Evolutionary conservation across 495 filamentous ascomycete species (phyloP).

Genomic region (Astrothelium macrocarpum): DNA sequence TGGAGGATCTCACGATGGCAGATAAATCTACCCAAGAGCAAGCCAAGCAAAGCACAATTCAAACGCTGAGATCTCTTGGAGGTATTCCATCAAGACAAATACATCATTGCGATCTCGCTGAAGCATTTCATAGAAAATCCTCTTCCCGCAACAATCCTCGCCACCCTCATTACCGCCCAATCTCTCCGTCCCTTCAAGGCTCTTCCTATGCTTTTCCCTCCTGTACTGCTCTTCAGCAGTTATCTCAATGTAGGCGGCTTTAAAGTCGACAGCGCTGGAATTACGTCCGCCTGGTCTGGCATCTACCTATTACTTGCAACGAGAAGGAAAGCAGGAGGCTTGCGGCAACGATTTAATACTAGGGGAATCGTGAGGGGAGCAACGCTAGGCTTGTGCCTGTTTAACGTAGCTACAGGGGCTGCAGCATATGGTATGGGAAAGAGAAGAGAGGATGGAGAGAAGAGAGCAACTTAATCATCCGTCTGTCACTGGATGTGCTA

Average conservation of each 20-base stretch:
- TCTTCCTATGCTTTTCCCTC: conserved; percentile 72
- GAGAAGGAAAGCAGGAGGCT: conserved; percentile 42
- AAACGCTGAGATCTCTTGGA: conserved; percentile 56
- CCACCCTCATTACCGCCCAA: conserved; percentile 68
- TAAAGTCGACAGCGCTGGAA: conserved; percentile 72
- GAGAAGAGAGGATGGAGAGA: conserved; percentile 23
- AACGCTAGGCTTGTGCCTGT: conserved; percentile 59
- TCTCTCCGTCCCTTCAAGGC: conserved; percentile 64
- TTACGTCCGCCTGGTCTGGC: conserved; percentile 77
- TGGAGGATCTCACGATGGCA: conserved; percentile 7
- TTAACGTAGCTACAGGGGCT: conserved; percentile 62
- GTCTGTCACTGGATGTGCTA: background rate
- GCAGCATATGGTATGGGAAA: conserved; percentile 56
- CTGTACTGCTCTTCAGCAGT: conserved; percentile 73
- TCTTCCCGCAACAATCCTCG: conserved; percentile 66
- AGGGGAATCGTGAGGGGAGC: conserved; percentile 61
- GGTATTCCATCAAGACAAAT: conserved; percentile 44
- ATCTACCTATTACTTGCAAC: conserved; percentile 72
- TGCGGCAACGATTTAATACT: conserved; percentile 45
- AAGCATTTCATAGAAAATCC: conserved; percentile 52
- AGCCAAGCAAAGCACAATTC: conserved; percentile 41
- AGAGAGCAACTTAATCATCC: background rate
- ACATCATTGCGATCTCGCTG: conserved; percentile 19
- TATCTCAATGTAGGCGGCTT: conserved; percentile 74
- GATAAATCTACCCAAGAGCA: conserved; percentile 17